A percentile compares a stretch with the other conserved stretches of the same genome.
Conservation (phyloP, 1,284 basidiomycete genomes). For the Apiotrichum montevideense region DNA sequence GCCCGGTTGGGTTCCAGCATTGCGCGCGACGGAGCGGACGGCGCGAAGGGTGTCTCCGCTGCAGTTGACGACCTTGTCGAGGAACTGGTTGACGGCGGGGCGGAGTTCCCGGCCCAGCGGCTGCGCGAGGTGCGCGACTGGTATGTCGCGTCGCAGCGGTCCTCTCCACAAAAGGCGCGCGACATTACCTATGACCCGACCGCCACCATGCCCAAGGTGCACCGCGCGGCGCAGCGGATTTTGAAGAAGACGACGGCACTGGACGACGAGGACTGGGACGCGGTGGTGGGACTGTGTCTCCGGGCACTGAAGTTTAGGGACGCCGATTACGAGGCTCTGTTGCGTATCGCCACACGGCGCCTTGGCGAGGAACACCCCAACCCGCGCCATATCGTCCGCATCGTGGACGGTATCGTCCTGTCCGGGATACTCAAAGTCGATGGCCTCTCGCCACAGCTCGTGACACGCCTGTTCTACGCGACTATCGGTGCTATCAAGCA, state of each 20-base stretch:
- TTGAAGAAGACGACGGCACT: background rate
- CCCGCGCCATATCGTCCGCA: conserved; percentile 8
- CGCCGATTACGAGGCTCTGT: conserved; percentile 1
- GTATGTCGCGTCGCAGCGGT: conserved; percentile 1
- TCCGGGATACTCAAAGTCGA: conserved; percentile 2
- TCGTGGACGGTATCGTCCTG: conserved; percentile 5
- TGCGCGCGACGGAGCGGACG: background rate
- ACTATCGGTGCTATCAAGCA: conserved; percentile 5
- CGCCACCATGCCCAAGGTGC: conserved; percentile 1
- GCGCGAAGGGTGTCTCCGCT: background rate
- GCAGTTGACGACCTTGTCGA: conserved; percentile 1
- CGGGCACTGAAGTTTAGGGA: conserved; percentile 1
- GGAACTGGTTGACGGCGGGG: conserved; percentile 10
- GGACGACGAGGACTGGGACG: conserved; percentile 3
- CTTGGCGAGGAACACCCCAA: background rate
- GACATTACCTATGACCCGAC: background rate
- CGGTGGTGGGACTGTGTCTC: conserved; percentile 12
- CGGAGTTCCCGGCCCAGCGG: conserved; percentile 6
- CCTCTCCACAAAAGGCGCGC: background rate
- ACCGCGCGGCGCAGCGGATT: background rate
- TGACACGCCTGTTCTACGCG: conserved; percentile 11
- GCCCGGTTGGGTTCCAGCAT: background rate
- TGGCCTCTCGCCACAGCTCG: background rate
- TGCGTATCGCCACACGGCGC: background rate
- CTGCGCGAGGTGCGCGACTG: conserved; percentile 7